Base-by-base conservation (phyloP, 768 basidiomycete species). In the Suillus subluteus region DNA sequence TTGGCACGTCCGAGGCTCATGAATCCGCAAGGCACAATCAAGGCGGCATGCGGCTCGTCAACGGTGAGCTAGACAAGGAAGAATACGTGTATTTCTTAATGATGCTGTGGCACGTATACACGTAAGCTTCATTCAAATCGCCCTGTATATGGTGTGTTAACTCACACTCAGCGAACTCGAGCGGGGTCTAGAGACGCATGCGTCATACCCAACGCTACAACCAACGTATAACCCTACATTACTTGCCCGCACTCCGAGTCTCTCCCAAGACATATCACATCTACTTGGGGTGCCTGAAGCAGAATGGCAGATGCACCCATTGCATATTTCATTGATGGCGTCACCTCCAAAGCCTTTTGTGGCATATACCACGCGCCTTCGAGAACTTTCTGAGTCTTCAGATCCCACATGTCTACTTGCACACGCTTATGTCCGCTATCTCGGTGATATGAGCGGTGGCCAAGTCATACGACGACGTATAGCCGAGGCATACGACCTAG, bases 381-480 rank as follows among this genome's bases (percentile, higher is more conserved):
- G 79, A 12, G 70, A 78, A n/a, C 79, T 91, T 50, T 74, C 82
- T 12, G 77, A 79, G 62, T 30, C 12, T 30, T 66, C 70, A 9
- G 84, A 84, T 72, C 87, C 82, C 13, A 77, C 84, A 0, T 76
- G 81, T 7, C 84, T 95, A 9, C 82, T 94, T 8, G 89, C 92
- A 0, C 93, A 94, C 75, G 83, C 92, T 1, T 94, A 94, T 72
- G 90, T 92, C n/a, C 85, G 91, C 41, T 94, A 94, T 76, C 83
- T 94, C 40, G 92, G 91, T 58, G 92, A 94, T 74, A 80, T 94
- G 40, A 90, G 88, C 54, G 92, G 92, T 6, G 92, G 93, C 1
- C 92, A 94, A 79, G 80, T 84, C 66, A 87, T 94, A 72, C 82
- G 87, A 30, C 81, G 85, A 50, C 82, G 81, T 41, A 75, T 93